phyloP scores from a whole-genome alignment of 1,284 basidiomycete genomes.

The Xerocomus minutiporus region DNA sequence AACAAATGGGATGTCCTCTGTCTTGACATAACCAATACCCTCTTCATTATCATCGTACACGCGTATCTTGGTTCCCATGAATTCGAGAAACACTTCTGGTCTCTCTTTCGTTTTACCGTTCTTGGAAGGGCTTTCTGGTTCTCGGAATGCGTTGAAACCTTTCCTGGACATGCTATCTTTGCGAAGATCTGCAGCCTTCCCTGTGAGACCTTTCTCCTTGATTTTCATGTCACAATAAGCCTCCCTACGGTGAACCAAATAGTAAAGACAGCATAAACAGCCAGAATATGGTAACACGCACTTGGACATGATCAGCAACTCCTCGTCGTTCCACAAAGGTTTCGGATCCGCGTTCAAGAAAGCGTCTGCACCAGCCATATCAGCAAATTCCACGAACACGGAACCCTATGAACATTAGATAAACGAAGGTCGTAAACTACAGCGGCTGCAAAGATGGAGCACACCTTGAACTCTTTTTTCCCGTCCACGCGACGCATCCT shows the following conservation, averaged over 20 bases:
- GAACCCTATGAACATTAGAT: constrained; percentile 58
- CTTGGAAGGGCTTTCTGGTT: constrained; percentile 52
- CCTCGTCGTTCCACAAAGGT: constrained; percentile 71
- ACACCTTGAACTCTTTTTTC: constrained; percentile 80
- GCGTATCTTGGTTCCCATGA: constrained; percentile 61
- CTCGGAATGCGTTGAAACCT: constrained; percentile 88
- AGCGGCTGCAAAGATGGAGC: constrained; percentile 9
- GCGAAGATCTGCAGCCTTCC: constrained; percentile 56
- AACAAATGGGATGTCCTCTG: constrained; percentile 67
- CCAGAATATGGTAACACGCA: constrained; percentile 34
- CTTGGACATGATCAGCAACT: constrained; percentile 87
- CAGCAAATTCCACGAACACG: constrained; percentile 88
- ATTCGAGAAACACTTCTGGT: constrained; percentile 64
- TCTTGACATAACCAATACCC: constrained; percentile 55
- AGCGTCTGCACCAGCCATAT: constrained; percentile 63
- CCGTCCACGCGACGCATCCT: constrained; percentile 77
- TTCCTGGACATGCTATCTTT: constrained; percentile 50
- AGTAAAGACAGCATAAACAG: not conserved
- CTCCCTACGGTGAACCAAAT: constrained; percentile 44
- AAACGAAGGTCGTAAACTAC: not conserved
- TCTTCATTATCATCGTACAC: constrained; percentile 62
- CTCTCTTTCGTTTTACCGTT: constrained; percentile 41
- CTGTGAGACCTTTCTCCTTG: constrained; percentile 87
- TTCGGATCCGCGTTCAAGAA: constrained; percentile 81
- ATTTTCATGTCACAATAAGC: constrained; percentile 97